Base-by-base conservation (phyloP, 192 early-diverging fungal genomes). In the Chytriomyces sp. region DNA sequence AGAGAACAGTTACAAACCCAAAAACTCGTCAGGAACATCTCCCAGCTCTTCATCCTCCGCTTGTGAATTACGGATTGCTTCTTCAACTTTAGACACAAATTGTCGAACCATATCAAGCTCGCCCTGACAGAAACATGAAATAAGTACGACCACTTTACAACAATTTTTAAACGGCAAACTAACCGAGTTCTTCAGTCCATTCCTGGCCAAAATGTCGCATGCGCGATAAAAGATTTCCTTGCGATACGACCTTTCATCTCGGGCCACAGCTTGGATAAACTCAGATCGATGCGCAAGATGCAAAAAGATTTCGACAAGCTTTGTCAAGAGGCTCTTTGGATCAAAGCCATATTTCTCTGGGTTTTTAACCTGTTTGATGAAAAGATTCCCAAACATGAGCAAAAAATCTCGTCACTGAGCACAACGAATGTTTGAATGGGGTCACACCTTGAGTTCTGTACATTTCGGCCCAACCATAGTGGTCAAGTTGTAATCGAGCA, bases 401-500 rank as follows among this genome's bases (percentile, higher is more conserved):
- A 80, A 50, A 80, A 50, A 13, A 45, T 45, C 16, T 26, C 6
- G 10, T 50, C 9, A 26, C 5, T 45, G 35, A 35, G 35, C 35
- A 35, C 35, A 64, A 45, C 1, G 49, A 45, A 53, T 43, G 6
- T 49, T 26, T 26, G 65, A 49, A 64, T 79, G 82, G 16, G 85
- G 77, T 5, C 71, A 16, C 5, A 96, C 96, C 67, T 94, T 94
- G 16, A 99, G 84, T 68, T 92, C 94, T 1, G 94, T 93, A 84
- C 94, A 96, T 71, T 92, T 91, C 8, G 96, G 95, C 0, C 97
- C 97, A 0, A 96, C 96, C 62, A 99, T 82, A 46, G 92, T 91
- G 6, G 91, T 83, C 48, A 99, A 83, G 70, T 97, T 98, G 80
- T 94, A 97, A 82, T 99, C 94, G 61, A 99, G 86, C 97, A 99